These are phyloP conservation scores for Psilocybe cubensis DNA, from an alignment of 768 basidiomycete species.

Conservation along the genomic window DNA sequence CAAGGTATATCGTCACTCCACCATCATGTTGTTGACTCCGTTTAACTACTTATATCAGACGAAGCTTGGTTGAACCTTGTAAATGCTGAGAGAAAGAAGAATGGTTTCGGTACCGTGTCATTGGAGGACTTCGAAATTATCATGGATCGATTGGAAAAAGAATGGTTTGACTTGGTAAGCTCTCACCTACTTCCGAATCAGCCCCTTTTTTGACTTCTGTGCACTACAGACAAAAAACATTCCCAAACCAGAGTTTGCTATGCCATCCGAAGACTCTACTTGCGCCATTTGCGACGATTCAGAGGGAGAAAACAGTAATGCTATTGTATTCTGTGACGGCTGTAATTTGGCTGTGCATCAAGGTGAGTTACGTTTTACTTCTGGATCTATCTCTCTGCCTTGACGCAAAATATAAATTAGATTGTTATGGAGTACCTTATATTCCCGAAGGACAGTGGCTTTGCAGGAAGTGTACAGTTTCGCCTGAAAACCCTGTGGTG, in stretches of 20 bases:
- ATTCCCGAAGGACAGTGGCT: slow-evolving; percentile 99
- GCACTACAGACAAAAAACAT: slow-evolving; percentile 86
- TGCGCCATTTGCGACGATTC: slow-evolving; percentile 98
- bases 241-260: slow-evolving; percentile 83
- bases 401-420: slow-evolving; percentile 41
- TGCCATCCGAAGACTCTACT: slow-evolving; percentile 94
- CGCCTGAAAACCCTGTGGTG: slow-evolving; percentile 95
- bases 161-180: slow-evolving; percentile 94
- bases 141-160: slow-evolving; percentile 98
- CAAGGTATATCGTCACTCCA: slow-evolving; percentile 64
- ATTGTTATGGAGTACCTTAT: slow-evolving; percentile 99
- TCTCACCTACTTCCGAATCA: background rate
- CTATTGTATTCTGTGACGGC: slow-evolving; percentile 98
- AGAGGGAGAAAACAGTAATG: slow-evolving; percentile 98
- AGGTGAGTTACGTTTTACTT: slow-evolving; percentile 50
- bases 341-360: slow-evolving; percentile 99
- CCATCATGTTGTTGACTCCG: background rate
- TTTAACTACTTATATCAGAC: slow-evolving; percentile 48
- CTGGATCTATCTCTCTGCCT: background rate
- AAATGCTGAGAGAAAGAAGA: slow-evolving; percentile 82
- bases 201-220: background rate
- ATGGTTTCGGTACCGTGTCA: slow-evolving; percentile 68
- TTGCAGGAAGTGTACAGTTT: slow-evolving; percentile 97
- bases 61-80: slow-evolving; percentile 91
- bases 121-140: slow-evolving; percentile 94